Evolutionary conservation across 2,329 filamentous ascomycete species (phyloP), one percentile per base, ranked within the genome.

Genomic region (Fusarium acutatum): DNA sequence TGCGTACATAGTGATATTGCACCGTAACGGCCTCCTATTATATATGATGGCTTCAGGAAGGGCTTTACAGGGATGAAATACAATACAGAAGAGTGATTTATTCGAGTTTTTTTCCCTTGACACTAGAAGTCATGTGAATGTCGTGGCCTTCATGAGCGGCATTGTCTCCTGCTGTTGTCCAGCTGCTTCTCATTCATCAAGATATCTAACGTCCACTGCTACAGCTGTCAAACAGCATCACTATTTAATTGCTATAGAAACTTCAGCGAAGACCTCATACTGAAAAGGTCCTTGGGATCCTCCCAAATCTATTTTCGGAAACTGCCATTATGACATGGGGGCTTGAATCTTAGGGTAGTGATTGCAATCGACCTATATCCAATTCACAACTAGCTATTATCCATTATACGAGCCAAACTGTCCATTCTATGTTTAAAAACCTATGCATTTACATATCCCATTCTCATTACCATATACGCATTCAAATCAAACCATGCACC

Each of bases 391-490:
- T 18, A 30, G n/a, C 38, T 54, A 22, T 7, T 17, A 28, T 35
- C 15, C 34, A 28, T 30, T 14, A 32, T 37, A 15, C 14, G n/a
- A 30, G 22, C 8, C 14, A 49, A n/a, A 20, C 26, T 65, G 53
- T 44, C 28, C 60, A 60, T 47, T 70, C n/a, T 70, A 60, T 60
- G 20, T 37, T 41, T 8, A 18, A 52, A 26, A 15, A 26, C 46
- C 43, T 26, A 40, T 53, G 18, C 46, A 26, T 58, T 66, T 28
- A 30, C 38, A 60, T 52, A 34, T 20, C n/a, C 50, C 52, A 43
- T 49, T 64, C 40, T 70, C 66, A 37, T 70, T 69, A 60, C 66
- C 67, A 38, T 70, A 37, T 65, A 37, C 49, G 40, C 67, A 54
- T 70, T 43, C 20, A 35, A 60, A 30, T 34, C 17, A 32, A 60